These are phyloP conservation scores for Ophiocordyceps sinensis DNA, from an alignment of 2,329 filamentous ascomycete species.

Conservation along the genomic window DNA sequence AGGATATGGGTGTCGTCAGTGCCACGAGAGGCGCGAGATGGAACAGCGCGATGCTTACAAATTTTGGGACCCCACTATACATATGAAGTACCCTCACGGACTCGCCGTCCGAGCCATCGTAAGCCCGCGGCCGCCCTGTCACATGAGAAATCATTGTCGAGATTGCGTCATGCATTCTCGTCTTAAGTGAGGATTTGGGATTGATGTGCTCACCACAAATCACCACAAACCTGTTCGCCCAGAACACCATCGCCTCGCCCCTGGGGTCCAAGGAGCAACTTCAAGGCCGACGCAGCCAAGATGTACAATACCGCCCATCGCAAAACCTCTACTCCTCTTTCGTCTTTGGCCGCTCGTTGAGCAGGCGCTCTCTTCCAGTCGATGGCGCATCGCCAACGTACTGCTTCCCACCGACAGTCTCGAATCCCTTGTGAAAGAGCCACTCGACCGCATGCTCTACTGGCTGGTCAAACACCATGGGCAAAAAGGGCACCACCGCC, in stretches of 20 bases:
- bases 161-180: no score
- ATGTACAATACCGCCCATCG: not conserved
- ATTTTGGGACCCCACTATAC: no score
- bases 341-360: conserved; percentile 27
- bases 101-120: no score
- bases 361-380: conserved; percentile 32
- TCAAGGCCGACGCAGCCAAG: not conserved
- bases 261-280: no score
- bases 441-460: conserved; percentile 88
- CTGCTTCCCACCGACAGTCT: conserved; percentile 48
- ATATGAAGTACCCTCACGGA: no score
- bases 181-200: no score
- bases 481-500: conserved; percentile 67
- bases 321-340: conserved; percentile 23
- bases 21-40: conserved; percentile 2
- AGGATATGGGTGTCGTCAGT: conserved; percentile 3
- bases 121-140: no score
- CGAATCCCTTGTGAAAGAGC: conserved; percentile 73
- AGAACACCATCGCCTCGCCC: no score
- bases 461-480: conserved; percentile 76
- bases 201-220: no score
- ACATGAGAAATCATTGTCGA: no score
- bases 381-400: conserved; percentile 40
- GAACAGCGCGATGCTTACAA: no score
- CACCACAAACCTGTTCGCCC: no score